Base-by-base conservation (phyloP, 2,329 filamentous ascomycete genomes). In the Pseudonectria foliicola region DNA sequence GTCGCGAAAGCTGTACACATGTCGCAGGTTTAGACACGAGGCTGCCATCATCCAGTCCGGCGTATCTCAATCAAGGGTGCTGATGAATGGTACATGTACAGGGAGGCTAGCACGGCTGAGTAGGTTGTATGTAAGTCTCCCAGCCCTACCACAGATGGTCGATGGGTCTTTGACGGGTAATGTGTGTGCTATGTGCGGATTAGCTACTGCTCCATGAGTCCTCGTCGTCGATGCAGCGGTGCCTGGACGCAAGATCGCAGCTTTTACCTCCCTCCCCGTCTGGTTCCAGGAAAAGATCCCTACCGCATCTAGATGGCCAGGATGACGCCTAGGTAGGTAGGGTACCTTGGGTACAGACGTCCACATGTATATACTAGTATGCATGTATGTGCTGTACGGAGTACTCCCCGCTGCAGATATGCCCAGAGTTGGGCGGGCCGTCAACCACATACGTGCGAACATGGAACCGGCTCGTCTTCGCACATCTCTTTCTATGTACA, bases 61-160 rank as follows among this genome's bases (percentile, higher is more conserved):
- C 40, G 53, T 36, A 43, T 52, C 45, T 34, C 42, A 44, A 39
- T 42, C 46, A 48, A 46, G 48, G 45, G 38, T 52, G 49, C 43
- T 42, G 33, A 34, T 42, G 33, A 34, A 35, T 52, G 45, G 43
- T 41, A n/a, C n/a, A n/a, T n/a, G 43, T 39, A 42, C 37, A 45
- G 33, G 30, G 33, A 41, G 39, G 31, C 43, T 35, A 33, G 41
- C 34, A 37, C 36, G 36, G 34, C 28, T 42, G 34, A 34, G 24
- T 27, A 44, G 32, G 43, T 42, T 45, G 50, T 34, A 33, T n/a
- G n/a, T n/a, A 40, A 46, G 34, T 37, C 49, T 50, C 49, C 45
- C 49, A 52, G 49, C 49, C 49, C 49, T 52, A 52, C 39, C 38
- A 27, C 34, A 29, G 32, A 37, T 37, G 34, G 41, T 35, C 27